Evolutionary conservation across 2,329 filamentous ascomycete genomes (phyloP), one percentile per base, ranked within the genome.

Genomic region (Erysiphe pulchra): DNA sequence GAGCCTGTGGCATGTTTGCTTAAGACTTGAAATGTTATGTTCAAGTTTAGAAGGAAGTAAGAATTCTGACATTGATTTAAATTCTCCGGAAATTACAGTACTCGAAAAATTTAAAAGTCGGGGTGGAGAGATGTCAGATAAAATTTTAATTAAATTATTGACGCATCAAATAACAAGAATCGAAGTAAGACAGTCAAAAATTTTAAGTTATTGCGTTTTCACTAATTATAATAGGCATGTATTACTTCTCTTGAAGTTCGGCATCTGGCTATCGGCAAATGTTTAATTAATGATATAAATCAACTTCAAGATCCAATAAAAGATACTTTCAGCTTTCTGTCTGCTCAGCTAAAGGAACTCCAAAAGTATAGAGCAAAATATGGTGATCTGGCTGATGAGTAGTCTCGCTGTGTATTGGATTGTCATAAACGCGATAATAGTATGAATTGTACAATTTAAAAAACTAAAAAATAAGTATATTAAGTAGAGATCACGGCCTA

Each of bases 101-200:
- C 64, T 94, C 52, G 84, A 93, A 56, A 66, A 70, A 51, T 75
- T 79, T 63, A 78, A 75, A 60, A 66, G 68, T 47, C 64, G 77
- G 38, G 83, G 81, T 44, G 84, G 83, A 11, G 85, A 94, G 58
- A 73, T 94, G 46, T 84, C 86, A 28, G 90, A 95, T 65, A 69
- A 74, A 45, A 87, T 92, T 61, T 65, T 95, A 61, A 63, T 92
- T 47, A 85, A 83, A 56, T 84, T 98, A 56, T 71, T 95, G 60
- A 86, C 92, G 59, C 86, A 95, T 59, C 85, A 94, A 68, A 80
- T 98, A 53, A 86, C 81, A 59, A 75, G 90, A 56, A 92, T 98
- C 59, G 90, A 98, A 75, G 85, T 92, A 67, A 49, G 50, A 46
- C 2, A 40, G 6, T 17, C 38, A 2, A 31, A 61, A 52, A 61